Evolutionary conservation across 768 basidiomycete species (phyloP), one percentile per base, ranked within the genome.

Genomic region (Suillus bovinus): DNA sequence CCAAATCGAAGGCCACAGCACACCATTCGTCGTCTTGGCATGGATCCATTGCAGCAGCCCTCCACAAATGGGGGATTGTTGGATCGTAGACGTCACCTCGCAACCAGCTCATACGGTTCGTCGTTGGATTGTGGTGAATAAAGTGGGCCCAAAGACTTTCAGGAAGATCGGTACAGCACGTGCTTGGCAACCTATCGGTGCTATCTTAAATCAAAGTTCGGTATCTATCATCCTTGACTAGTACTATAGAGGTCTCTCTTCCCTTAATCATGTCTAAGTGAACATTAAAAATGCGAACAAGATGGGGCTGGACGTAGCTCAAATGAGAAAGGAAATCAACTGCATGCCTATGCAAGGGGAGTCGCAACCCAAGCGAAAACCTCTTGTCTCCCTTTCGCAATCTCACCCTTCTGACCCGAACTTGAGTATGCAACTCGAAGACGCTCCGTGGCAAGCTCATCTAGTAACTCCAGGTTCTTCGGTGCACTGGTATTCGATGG

Each of bases 381-480:
- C 20, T 83, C 74, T 61, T 77, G 78, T 60, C 78, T 76, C 27
- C 77, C 76, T 52, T 79, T 74, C 27, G 79, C 77, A 24, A 77
- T 77, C 56, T 78, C 70, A 11, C 73, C 73, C 63, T 70, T 70
- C 57, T 69, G 67, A 3, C 71, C 76, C 58, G 78, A 74, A 31
- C 81, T 82, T 58, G 81, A 78, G 70, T 93, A 91, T 0, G 84
- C 82, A 10, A 81, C 83, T 52, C 88, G 77, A 22, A 94, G 76
- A 24, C 87, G 77, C 70, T 92, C 90, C 16, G 87, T 89, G 6
- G 91, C 88, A 14, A 93, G 78, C 66, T 88, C 86, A 65, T 91
- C 88, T 36, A 94, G 77, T 22, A 82, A 71, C 42, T 81, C 78
- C 17, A 90, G 64, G 27, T 82, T 82, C 64, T 84, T 81, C 5